Evolutionary conservation across 345 rosid species (phyloP).

Genomic region (Psidium friedrichsthalianum): DNA sequence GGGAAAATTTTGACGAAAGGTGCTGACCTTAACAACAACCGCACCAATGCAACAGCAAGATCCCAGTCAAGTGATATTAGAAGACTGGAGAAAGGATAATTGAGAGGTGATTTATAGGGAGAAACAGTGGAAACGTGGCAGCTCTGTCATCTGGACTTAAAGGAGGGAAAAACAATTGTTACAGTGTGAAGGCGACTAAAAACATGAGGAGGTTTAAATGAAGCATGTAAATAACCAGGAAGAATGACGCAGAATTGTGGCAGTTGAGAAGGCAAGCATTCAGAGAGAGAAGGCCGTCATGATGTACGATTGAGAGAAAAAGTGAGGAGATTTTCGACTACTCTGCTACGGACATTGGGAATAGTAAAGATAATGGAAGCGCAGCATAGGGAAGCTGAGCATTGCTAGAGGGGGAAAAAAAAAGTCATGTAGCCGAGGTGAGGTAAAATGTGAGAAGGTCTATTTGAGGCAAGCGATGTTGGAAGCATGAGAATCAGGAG

Average conservation of each 20-base stretch:
- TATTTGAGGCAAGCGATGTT: not conserved
- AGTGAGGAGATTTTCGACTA: not conserved
- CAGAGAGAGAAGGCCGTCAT: not conserved
- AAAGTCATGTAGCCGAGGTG: not conserved
- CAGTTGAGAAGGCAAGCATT: not conserved
- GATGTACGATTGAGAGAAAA: not conserved
- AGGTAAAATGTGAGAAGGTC: not conserved
- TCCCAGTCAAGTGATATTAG: not conserved
- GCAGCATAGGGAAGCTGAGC: not conserved
- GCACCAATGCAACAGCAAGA: not conserved
- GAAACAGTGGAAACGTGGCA: not conserved
- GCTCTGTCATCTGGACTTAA: not conserved
- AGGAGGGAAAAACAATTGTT: not conserved
- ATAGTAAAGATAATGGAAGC: not conserved
- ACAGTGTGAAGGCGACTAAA: not conserved
- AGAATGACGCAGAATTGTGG: not conserved
- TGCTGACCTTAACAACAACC: not conserved
- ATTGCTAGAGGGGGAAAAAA: not conserved
- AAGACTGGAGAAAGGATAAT: not conserved
- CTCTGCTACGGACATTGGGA: not conserved
- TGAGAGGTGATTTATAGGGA: not conserved
- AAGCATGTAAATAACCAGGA: not conserved
- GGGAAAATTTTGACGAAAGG: not conserved
- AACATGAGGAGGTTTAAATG: not conserved
- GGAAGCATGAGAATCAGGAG: not conserved